phyloP scores from a whole-genome alignment of 441 rosid genomes.

The Flueggea neowawraea region DNA sequence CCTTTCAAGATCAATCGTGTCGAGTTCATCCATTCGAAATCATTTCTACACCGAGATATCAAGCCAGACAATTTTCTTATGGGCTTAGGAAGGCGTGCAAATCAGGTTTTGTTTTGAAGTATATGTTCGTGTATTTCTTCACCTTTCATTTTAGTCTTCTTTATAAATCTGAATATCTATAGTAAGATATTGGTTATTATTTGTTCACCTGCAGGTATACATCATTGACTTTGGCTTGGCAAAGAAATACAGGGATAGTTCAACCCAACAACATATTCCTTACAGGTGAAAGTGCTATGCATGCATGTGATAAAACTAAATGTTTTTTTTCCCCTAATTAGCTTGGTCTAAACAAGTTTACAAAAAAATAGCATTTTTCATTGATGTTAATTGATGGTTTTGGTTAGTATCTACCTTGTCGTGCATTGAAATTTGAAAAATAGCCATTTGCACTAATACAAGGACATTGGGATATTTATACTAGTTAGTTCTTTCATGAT shows the following conservation, averaged over 20 bases:
- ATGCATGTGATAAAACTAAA: background rate
- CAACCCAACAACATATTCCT: conserved; percentile 92
- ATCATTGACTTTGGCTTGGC: conserved; percentile 96
- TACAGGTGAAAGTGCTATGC: conserved; percentile 54
- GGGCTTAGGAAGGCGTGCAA: conserved; percentile 98
- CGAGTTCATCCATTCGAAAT: conserved; percentile 83
- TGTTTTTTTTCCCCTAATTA: background rate
- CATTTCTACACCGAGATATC: conserved; percentile 95
- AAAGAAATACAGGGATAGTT: conserved; percentile 89
- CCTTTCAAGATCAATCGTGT: conserved; percentile 77
- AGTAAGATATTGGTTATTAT: background rate
- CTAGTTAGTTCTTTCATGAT: no score
- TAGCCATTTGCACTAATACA: no score
- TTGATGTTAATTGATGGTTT: no score
- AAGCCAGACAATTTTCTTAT: conserved; percentile 97
- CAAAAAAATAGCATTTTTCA: background rate
- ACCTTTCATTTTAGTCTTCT: background rate
- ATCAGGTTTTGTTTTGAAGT: conserved; percentile 56
- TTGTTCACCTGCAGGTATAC: conserved; percentile 53
- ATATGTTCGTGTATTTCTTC: conserved; percentile 1
- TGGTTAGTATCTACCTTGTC: no score
- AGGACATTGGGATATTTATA: no score
- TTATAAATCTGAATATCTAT: background rate
- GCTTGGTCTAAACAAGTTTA: background rate
- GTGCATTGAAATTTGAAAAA: no score